These are phyloP conservation scores for Platanus orientalis DNA, from an alignment of 164 flowering plant species.

Conservation along the genomic window DNA sequence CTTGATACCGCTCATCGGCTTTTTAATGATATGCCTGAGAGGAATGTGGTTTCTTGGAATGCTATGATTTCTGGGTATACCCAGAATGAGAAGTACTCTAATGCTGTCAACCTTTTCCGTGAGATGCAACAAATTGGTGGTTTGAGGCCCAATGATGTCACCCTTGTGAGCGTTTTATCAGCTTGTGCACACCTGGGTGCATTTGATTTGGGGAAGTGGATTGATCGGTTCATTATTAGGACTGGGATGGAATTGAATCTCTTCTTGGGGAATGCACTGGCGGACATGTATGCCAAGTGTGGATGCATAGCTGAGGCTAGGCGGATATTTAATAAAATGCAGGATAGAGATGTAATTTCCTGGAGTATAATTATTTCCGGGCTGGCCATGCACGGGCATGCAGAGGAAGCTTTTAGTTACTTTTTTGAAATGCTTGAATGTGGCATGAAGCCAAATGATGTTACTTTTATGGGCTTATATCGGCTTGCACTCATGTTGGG, in stretches of 20 bases:
- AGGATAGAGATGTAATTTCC: constrained; percentile 32
- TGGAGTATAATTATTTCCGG: constrained; percentile 42
- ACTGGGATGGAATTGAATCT: constrained; percentile 24
- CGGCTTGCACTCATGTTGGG: constrained; percentile 41
- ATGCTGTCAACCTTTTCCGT: constrained; percentile 29
- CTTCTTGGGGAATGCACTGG: constrained; percentile 36
- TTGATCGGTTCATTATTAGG: constrained; percentile 16
- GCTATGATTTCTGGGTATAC: constrained; percentile 40
- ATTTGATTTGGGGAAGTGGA: constrained; percentile 30
- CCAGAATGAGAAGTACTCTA: constrained; percentile 33
- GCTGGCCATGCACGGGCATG: constrained; percentile 28
- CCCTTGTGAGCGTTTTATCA: constrained; percentile 33
- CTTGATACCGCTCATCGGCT: constrained; percentile 27
- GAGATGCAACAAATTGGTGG: constrained; percentile 27
- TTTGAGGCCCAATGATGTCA: constrained; percentile 31
- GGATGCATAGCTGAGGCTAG: constrained; percentile 25
- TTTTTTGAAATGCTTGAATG: constrained; percentile 26
- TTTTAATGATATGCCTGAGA: constrained; percentile 33
- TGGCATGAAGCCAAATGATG: constrained; percentile 28
- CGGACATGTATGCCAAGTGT: constrained; percentile 36
- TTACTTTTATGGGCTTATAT: constrained; percentile 34
- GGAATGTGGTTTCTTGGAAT: constrained; percentile 35
- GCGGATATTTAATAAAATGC: constrained; percentile 32
- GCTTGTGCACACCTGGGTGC: constrained; percentile 44
- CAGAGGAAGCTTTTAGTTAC: constrained; percentile 26